phyloP scores from a whole-genome alignment of 2,329 filamentous ascomycete species.

The Diaporthe caulivora region DNA sequence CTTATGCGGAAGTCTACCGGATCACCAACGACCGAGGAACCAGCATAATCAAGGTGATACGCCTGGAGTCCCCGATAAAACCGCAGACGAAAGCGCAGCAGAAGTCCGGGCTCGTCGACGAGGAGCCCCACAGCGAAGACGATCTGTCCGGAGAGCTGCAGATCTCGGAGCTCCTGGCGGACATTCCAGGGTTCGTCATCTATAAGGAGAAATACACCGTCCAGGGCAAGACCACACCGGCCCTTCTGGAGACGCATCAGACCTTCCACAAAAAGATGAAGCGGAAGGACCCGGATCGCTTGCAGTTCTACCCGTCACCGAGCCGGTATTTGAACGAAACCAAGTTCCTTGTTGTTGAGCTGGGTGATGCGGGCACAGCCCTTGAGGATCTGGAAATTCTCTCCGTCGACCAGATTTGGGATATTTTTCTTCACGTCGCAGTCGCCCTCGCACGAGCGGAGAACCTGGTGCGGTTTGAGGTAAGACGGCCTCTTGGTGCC shows the following conservation, averaged over 20 bases:
- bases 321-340: constrained; percentile 70
- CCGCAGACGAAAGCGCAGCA: constrained; percentile 69
- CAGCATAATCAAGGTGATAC: constrained; percentile 75
- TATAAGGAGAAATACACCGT: constrained; percentile 75
- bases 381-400: constrained; percentile 69
- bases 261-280: constrained; percentile 66
- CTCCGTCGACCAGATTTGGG: constrained; percentile 68
- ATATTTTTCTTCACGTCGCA: constrained; percentile 71
- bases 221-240: constrained; percentile 65
- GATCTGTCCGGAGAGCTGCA: constrained; percentile 70
- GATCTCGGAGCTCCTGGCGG: constrained; percentile 74
- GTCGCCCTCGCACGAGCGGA: constrained; percentile 73
- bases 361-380: constrained; percentile 72
- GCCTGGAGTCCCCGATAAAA: constrained; percentile 69
- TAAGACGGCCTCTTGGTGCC: constrained; percentile 45
- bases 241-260: constrained; percentile 71
- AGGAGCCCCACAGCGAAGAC: constrained; percentile 67
- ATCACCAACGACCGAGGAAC: constrained; percentile 70
- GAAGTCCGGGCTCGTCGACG: constrained; percentile 67
- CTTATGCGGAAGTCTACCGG: constrained; percentile 75
- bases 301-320: constrained; percentile 73
- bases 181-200: constrained; percentile 74
- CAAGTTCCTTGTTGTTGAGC: constrained; percentile 71
- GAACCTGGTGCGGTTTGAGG: constrained; percentile 70
- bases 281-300: constrained; percentile 65